Conservation (phyloP, 306 rosid species). For the Clitoria ternatea region DNA sequence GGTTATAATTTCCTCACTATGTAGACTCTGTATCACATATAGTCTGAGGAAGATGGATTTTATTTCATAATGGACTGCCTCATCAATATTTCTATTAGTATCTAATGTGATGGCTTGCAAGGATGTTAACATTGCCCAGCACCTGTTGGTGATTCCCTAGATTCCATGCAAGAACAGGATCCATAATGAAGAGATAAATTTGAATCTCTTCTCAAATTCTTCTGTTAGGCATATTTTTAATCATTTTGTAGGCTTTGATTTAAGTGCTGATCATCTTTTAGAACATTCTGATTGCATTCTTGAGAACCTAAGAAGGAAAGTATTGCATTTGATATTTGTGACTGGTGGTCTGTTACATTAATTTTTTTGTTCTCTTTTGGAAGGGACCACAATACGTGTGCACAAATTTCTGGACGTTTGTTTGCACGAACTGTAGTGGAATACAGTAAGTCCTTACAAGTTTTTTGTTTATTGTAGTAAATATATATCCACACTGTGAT, state of each 20-base stretch:
- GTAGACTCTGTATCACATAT: not conserved
- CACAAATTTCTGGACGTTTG: conserved; percentile 96
- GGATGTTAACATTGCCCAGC: not conserved
- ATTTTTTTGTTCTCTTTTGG: conserved; percentile 19
- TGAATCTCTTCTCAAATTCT: not conserved
- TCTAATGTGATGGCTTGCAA: not conserved
- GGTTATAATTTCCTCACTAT: not conserved
- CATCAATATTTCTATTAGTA: not conserved
- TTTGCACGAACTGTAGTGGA: conserved; percentile 96
- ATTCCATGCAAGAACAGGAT: conserved; percentile 5
- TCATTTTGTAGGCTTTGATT: conserved; percentile 5
- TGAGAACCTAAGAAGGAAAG: not conserved
- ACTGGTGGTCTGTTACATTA: conserved; percentile 1
- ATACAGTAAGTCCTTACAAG: conserved; percentile 76
- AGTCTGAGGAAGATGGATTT: not conserved
- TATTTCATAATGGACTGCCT: not conserved
- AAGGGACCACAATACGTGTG: conserved; percentile 99
- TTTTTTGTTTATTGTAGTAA: conserved; percentile 4
- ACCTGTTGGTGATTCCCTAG: not conserved
- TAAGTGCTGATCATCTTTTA: not conserved
- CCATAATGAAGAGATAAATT: conserved; percentile 9
- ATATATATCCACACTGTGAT: not conserved
- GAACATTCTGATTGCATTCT: conserved; percentile 14
- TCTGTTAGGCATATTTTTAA: not conserved
- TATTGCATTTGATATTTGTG: conserved; percentile 18